Evolutionary conservation across 352 stramenopile species (phyloP), one percentile per base, ranked within the genome.

Genomic region (Phytophthora crassamura): DNA sequence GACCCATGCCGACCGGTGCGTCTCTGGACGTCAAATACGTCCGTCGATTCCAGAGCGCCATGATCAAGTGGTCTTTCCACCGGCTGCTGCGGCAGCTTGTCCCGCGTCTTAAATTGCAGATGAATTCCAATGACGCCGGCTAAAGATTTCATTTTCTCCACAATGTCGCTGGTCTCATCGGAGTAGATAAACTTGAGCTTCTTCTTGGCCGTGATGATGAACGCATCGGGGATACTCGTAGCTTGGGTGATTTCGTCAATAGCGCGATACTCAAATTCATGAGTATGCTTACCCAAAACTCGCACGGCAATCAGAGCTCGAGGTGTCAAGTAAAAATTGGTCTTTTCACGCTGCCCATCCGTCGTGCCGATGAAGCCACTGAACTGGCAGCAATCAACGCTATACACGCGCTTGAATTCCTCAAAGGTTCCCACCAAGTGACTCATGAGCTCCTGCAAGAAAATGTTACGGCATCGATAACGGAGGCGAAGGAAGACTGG

Each of bases 361-460:
- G 69, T 64, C 10, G 84, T 89, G 25, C 86, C 83, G 5, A 94
- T 70, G 30, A 90, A 93, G 0, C 86, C 86, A 49, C 68, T 91
- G 50, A 92, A 94, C 46, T 92, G 82, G 45, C 72, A 78, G 52
- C 80, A 91, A 18, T 92, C 79, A 22, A 93, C 79, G 22, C 54
- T 74, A 39, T 89, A 94, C 0, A 86, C 72, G 5, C 82, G 79
- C 64, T 90, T 89, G 34, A 92, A 89, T 32, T 93, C 84, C 3
- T 94, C 84, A 56, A 94, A 88, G 51, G 76, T 91, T 9, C 84
- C 84, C 18, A 78, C 64, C 41, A 93, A 77, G 61, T 93, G 84
- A 51, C 81, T 93, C 80, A 94, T 91, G 2, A 94, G 62, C 50
- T 94, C 86, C 72, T 94, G 86, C 47, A 94, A 66, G 40, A 94